Evolutionary conservation across 148 eudicot genomes (phyloP), one percentile per base, ranked within the genome.

Genomic region (Chenopodium suecicum): DNA sequence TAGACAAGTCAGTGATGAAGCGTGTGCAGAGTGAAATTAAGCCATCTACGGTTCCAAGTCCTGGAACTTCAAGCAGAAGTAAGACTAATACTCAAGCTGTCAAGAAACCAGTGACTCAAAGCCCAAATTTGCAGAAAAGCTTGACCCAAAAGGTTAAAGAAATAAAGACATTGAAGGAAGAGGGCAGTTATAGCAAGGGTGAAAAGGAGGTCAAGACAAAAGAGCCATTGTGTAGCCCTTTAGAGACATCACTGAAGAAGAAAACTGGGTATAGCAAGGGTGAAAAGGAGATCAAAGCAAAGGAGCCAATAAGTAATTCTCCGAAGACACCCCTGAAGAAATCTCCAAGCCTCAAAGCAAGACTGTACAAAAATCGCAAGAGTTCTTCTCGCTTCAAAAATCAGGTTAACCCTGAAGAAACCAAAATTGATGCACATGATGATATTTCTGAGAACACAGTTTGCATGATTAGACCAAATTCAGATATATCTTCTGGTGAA

Each of bases 381-480:
- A 83, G 82, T 64, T 63, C 67, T 37, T 78, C 92, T 82, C 70
- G 60, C 79, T 64, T 74, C 31, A 84, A 79, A 77, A 83, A 31
- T 50, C 70, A 29, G 70, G 70, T 70, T 62, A 67, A 41, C 56
- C 68, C 68, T n/a, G 73, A 81, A 77, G 84, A 87, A 76, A 81
- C 58, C 17, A 80, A 86, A 63, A 46, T 50, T 17, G 78, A 60
- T 70, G 37, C 79, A 71, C 80, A 85, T 50, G 74, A 47, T 19
- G 74, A 86, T 76, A 82, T 83, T 70, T 83, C 77, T 74, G 91
- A 90, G 86, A 87, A 78, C 78, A 85, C 88, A 44, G 32, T 84
- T 56, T 74, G 85, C 63, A 79, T 85, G 62, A 78, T 83, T 65
- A 85, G 86, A 70, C 76, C 89, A 74, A 74, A 70, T 37, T 9